These are phyloP conservation scores for Laburnicola sp. DNA, from an alignment of 2,329 filamentous ascomycete genomes.

Conservation along the genomic window DNA sequence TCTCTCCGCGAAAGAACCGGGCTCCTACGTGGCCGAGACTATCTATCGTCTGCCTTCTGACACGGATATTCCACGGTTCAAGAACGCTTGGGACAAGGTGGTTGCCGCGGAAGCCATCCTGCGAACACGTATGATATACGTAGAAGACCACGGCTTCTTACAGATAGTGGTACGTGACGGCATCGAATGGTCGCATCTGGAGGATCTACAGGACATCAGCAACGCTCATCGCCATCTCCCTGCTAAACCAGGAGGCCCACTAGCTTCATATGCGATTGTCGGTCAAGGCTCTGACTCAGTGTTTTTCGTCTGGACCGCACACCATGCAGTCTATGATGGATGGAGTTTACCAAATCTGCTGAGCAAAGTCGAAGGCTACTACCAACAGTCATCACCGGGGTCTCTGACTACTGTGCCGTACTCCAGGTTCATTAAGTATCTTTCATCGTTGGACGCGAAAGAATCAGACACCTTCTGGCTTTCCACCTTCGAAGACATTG, in stretches of 20 bases:
- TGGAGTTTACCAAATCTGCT: conserved; percentile 34
- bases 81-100: conserved; percentile 52
- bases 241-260: conserved; percentile 29
- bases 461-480: conserved; percentile 35
- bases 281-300: conserved; percentile 18
- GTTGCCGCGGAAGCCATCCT: conserved; percentile 51
- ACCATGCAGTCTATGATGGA: conserved; percentile 45
- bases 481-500: conserved; percentile 27
- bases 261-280: conserved; percentile 28
- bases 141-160: conserved; percentile 34
- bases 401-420: conserved; percentile 29
- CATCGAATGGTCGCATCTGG: conserved; percentile 22
- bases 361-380: conserved; percentile 29
- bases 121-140: conserved; percentile 48
- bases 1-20: too few relatives aligned
- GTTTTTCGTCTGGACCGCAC: conserved; percentile 41
- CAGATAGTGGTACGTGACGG: conserved; percentile 34
- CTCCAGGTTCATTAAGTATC: conserved; percentile 36
- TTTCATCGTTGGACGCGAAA: conserved; percentile 29
- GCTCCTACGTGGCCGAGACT: conserved; percentile 40
- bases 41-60: conserved; percentile 43
- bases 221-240: conserved; percentile 33
- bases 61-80: conserved; percentile 42
- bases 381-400: conserved; percentile 12
- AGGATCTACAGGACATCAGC: conserved; percentile 26